These are phyloP conservation scores for Trametes cubensis DNA, from an alignment of 768 basidiomycete genomes.

Conservation along the genomic window DNA sequence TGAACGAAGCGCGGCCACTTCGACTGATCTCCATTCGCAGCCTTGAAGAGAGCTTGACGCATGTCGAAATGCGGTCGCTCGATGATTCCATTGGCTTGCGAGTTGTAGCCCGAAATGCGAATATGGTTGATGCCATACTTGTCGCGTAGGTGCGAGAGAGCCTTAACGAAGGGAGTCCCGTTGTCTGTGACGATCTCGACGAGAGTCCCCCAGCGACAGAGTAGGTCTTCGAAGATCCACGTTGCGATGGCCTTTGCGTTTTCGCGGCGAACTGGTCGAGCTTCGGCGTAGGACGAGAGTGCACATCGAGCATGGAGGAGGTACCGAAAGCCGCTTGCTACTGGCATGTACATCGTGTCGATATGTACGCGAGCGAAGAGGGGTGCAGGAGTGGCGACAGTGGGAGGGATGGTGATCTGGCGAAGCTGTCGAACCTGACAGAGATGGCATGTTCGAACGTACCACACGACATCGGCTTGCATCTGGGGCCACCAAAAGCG, in stretches of 20 bases:
- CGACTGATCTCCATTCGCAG: constrained; percentile 19
- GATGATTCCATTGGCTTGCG: constrained; percentile 30
- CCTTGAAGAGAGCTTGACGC: constrained; percentile 28
- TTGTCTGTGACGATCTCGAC: constrained; percentile 47
- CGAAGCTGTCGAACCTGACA: constrained; percentile 38
- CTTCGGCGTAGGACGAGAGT: constrained; percentile 40
- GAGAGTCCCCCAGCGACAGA: constrained; percentile 45
- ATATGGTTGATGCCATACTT: constrained; percentile 43
- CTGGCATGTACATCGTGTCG: constrained; percentile 47
- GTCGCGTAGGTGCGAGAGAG: constrained; percentile 28
- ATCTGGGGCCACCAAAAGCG: constrained; percentile 35
- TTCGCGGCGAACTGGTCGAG: constrained; percentile 31
- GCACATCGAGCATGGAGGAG: constrained; percentile 43
- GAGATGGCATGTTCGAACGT: constrained; percentile 37
- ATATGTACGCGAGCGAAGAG: constrained; percentile 42
- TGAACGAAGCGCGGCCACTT: constrained; percentile 30
- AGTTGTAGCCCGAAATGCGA: constrained; percentile 25
- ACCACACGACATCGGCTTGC: constrained; percentile 27
- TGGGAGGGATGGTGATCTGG: constrained; percentile 32
- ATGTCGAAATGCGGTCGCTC: constrained; percentile 28
- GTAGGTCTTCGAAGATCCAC: constrained; percentile 41
- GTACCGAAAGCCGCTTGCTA: constrained; percentile 36
- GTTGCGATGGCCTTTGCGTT: constrained; percentile 31
- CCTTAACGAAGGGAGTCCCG: constrained; percentile 34
- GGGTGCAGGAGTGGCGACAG: constrained; percentile 21